Percentiles rank a stretch among this genome's conserved stretches.
Conservation (phyloP, 2,329 filamentous ascomycete species). For the Beauveria caledonica region DNA sequence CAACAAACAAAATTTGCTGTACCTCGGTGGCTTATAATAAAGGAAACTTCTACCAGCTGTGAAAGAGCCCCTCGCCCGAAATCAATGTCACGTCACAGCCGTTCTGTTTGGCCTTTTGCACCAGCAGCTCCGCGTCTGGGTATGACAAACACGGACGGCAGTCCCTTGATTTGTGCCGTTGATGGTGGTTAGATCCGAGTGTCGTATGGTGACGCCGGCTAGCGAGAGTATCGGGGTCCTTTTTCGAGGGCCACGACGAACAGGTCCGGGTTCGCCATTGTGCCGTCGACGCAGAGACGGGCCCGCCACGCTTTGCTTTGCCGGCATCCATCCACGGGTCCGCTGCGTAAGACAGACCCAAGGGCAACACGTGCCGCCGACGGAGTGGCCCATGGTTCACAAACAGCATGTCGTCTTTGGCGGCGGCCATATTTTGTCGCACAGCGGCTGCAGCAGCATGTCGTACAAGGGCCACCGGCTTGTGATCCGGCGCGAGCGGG, state of each 20-base stretch:
- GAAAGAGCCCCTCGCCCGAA: background rate
- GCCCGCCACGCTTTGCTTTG: slow-evolving; percentile 18
- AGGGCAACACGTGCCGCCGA: background rate
- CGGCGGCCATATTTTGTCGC: slow-evolving; percentile 23
- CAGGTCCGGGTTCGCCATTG: slow-evolving; percentile 21
- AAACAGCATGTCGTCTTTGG: slow-evolving; percentile 22
- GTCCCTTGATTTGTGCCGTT: background rate
- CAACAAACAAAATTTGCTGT: too few species aligned
- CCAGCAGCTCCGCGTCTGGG: background rate
- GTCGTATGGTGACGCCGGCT: too few species aligned
- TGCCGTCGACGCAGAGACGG: slow-evolving; percentile 23
- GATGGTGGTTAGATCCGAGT: background rate
- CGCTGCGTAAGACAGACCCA: background rate
- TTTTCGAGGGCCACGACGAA: slow-evolving; percentile 15
- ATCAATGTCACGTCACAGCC: background rate
- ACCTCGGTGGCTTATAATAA: slow-evolving; percentile 18
- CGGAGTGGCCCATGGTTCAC: background rate
- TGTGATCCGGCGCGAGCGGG: slow-evolving; percentile 24
- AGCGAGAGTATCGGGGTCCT: slow-evolving; percentile 14
- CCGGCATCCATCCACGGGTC: slow-evolving; percentile 13
- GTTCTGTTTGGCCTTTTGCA: background rate
- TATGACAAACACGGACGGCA: background rate
- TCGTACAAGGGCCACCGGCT: slow-evolving; percentile 25
- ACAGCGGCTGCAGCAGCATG: slow-evolving; percentile 21
- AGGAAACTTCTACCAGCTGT: background rate